Conservation (phyloP, 225 moss, liverwort and hornwort genomes). For the Sphagnum tenellum region DNA sequence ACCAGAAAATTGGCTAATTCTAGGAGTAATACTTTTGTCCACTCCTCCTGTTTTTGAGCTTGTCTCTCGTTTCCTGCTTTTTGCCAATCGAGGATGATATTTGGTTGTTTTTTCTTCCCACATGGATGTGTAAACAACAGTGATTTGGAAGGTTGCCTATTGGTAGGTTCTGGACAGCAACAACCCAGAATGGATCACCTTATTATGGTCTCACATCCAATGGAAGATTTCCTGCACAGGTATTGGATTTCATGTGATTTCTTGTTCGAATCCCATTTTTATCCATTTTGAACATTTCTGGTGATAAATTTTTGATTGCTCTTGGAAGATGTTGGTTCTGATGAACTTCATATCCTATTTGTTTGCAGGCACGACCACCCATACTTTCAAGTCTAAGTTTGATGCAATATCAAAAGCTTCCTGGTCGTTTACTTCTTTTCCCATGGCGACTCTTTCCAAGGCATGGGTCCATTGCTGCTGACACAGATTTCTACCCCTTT, state of each 20-base stretch:
- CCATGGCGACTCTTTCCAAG: conserved; percentile 90
- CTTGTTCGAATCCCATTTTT: background rate
- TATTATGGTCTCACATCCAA: conserved; percentile 90
- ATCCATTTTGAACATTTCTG: background rate
- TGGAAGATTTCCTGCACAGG: conserved; percentile 89
- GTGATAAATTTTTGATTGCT: background rate
- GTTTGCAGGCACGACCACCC: conserved; percentile 71
- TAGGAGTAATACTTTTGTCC: background rate
- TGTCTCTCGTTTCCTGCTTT: background rate
- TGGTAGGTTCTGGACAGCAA: conserved; percentile 88
- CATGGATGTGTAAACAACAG: background rate
- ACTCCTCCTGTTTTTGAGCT: background rate
- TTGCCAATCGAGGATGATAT: background rate
- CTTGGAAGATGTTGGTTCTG: background rate
- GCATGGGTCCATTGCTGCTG: conserved; percentile 93
- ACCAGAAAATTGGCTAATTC: background rate
- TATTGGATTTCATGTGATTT: conserved; percentile 3
- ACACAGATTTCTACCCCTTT: conserved; percentile 87
- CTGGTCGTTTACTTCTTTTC: conserved; percentile 70
- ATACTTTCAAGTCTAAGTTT: conserved; percentile 72
- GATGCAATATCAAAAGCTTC: conserved; percentile 65
- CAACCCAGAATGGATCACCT: conserved; percentile 64
- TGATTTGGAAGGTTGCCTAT: conserved; percentile 10
- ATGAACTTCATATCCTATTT: no score
- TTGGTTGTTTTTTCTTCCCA: no score